A percentile compares a stretch with the other conserved stretches of the same genome.
phyloP scores from a whole-genome alignment of 2,329 filamentous ascomycete genomes.

The Pestalotiopsis sp. region DNA sequence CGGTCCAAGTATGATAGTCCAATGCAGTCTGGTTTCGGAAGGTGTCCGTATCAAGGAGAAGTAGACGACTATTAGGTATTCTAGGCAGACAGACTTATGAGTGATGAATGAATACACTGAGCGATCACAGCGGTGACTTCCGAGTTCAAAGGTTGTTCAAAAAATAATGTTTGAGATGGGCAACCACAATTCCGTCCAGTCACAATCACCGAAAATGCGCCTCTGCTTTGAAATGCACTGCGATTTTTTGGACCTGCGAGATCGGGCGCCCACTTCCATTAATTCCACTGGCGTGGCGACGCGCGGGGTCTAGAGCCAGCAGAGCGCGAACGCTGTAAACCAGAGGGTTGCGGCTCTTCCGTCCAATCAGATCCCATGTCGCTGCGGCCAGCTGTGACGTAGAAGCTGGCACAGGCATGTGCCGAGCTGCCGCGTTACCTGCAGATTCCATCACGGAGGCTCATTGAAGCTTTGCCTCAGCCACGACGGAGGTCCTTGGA shows the following conservation, averaged over 20 bases:
- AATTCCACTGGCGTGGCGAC: constrained; percentile 1
- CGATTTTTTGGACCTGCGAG: constrained; percentile 17
- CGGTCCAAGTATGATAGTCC: not conserved
- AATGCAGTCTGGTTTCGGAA: not conserved
- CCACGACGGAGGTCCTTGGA: not conserved
- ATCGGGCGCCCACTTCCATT: constrained; percentile 13
- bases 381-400: not conserved
- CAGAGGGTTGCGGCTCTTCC: not conserved
- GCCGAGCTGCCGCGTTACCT: constrained; percentile 3
- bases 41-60: not conserved
- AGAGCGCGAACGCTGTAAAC: not conserved
- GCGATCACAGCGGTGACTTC: not conserved
- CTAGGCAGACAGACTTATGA: not conserved
- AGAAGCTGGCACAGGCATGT: not conserved
- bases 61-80: not conserved
- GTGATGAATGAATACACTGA: not conserved
- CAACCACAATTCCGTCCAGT: not conserved
- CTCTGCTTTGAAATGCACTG: constrained; percentile 19
- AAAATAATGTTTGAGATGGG: not conserved
- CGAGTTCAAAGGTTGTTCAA: not conserved
- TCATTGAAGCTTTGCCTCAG: constrained; percentile 1
- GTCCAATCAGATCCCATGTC: not conserved
- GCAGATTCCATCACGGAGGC: not conserved
- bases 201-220: constrained; percentile 8
- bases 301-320: not conserved